Evolutionary conservation across 1,139 yeast species (phyloP).

Genomic region (Nadsonia starkeyi-henricii): DNA sequence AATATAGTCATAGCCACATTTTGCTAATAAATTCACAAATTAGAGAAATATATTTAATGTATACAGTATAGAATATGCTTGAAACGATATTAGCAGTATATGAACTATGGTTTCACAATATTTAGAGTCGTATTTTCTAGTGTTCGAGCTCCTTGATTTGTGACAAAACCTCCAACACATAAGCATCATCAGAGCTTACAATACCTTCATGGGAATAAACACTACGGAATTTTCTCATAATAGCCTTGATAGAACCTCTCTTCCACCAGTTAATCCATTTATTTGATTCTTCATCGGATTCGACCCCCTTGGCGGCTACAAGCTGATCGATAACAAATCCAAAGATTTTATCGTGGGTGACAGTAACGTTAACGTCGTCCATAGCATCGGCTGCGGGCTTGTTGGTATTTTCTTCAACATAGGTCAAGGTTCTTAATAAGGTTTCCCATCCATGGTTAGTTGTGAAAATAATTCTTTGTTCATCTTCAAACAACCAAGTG

Average conservation of each 20-base stretch:
- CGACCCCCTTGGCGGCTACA: not conserved
- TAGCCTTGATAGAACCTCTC: constrained; percentile 1
- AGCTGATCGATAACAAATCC: not conserved
- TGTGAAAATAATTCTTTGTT: constrained; percentile 6
- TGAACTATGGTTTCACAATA: no score
- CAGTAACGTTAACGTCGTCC: not conserved
- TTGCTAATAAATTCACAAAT: no score
- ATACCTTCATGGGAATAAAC: constrained; percentile 2
- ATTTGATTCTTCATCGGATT: not conserved
- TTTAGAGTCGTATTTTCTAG: no score
- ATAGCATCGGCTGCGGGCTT: constrained; percentile 1
- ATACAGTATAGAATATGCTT: no score
- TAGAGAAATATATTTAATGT: no score
- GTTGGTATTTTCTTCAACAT: constrained; percentile 1
- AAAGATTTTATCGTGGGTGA: not conserved
- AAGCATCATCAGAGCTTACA: not conserved
- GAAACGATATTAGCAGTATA: no score
- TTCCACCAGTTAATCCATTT: constrained; percentile 12
- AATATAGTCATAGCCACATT: no score
- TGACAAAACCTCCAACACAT: not conserved
- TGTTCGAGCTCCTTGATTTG: not conserved
- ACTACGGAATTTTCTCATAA: constrained; percentile 15
- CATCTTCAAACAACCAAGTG: constrained; percentile 8
- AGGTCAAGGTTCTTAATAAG: constrained; percentile 9
- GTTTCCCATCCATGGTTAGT: constrained; percentile 16